Percentiles rank a stretch among this genome's conserved stretches.
phyloP scores from a whole-genome alignment of 202 grass and related monocot species.

The Panicum hallii region DNA sequence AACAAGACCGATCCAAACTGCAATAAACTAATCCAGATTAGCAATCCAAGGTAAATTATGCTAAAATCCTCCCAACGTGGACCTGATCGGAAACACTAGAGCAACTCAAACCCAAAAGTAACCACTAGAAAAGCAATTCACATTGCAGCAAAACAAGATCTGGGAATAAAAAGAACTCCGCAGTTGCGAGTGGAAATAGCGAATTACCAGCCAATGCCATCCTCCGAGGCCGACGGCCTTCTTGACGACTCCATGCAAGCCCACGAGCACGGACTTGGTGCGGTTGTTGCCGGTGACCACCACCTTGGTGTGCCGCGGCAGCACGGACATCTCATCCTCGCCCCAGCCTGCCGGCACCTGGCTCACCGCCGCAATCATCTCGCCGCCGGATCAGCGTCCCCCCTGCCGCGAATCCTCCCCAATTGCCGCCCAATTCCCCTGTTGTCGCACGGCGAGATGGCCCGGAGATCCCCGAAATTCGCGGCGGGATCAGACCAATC shows the following conservation, averaged over 20 bases:
- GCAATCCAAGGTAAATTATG: not conserved
- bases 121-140: conserved; percentile 21
- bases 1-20: not conserved
- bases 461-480: conserved; percentile 13
- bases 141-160: conserved; percentile 36
- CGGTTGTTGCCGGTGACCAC: conserved; percentile 90
- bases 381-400: not conserved
- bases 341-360: conserved; percentile 59
- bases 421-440: conserved; percentile 40
- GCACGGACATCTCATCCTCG: conserved; percentile 78
- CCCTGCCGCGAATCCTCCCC: conserved; percentile 13
- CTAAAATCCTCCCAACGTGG: not conserved
- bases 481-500: not conserved
- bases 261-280: conserved; percentile 83
- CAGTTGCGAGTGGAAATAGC: not conserved
- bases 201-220: conserved; percentile 91
- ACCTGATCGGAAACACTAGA: not conserved
- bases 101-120: conserved; percentile 9
- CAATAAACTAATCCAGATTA: conserved; percentile 13
- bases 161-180: not conserved
- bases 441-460: not conserved
- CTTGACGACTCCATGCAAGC: conserved; percentile 79
- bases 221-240: conserved; percentile 81
- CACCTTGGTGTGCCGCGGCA: conserved; percentile 86
- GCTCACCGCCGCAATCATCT: conserved; percentile 53